Evolutionary conservation across 768 basidiomycete species (phyloP).

Genomic region (Tylopilus subfusipes): DNA sequence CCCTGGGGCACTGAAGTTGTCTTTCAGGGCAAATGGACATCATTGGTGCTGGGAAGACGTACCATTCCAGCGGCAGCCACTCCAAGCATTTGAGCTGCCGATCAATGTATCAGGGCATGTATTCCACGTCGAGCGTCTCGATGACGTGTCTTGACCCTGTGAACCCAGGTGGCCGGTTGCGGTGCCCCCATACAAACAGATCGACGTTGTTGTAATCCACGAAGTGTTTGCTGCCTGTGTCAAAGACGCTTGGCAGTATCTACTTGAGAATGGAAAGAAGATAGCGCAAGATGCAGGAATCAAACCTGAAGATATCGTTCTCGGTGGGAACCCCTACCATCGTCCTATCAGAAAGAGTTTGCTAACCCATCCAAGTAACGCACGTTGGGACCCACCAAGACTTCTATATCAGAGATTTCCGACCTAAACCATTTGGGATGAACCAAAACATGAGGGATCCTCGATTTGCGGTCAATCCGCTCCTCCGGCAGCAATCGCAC

Average conservation of each 20-base stretch:
- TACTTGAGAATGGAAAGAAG: slow-evolving; percentile 32
- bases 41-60: slow-evolving; percentile 40
- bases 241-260: slow-evolving; percentile 39
- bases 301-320: slow-evolving; percentile 40
- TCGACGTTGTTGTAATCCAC: slow-evolving; percentile 39
- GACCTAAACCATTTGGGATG: slow-evolving; percentile 18
- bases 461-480: slow-evolving; percentile 6
- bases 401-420: slow-evolving; percentile 38
- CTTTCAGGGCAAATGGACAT: slow-evolving; percentile 25
- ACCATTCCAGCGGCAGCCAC: slow-evolving; percentile 25
- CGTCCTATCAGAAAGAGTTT: not conserved
- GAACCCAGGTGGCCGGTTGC: slow-evolving; percentile 42
- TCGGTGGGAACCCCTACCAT: slow-evolving; percentile 30
- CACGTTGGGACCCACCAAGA: slow-evolving; percentile 39
- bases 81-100: slow-evolving; percentile 37
- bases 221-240: slow-evolving; percentile 25
- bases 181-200: slow-evolving; percentile 36
- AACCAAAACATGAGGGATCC: slow-evolving; percentile 7
- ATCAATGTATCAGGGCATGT: slow-evolving; percentile 32
- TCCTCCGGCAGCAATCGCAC: slow-evolving; percentile 14
- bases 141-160: not conserved
- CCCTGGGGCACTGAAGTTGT: slow-evolving; percentile 19
- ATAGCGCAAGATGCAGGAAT: slow-evolving; percentile 33
- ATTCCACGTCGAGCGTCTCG: not conserved
- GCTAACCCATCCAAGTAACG: slow-evolving; percentile 33